These are phyloP conservation scores for Penicillium flavigenum DNA, from an alignment of 495 filamentous ascomycete species.

Conservation along the genomic window DNA sequence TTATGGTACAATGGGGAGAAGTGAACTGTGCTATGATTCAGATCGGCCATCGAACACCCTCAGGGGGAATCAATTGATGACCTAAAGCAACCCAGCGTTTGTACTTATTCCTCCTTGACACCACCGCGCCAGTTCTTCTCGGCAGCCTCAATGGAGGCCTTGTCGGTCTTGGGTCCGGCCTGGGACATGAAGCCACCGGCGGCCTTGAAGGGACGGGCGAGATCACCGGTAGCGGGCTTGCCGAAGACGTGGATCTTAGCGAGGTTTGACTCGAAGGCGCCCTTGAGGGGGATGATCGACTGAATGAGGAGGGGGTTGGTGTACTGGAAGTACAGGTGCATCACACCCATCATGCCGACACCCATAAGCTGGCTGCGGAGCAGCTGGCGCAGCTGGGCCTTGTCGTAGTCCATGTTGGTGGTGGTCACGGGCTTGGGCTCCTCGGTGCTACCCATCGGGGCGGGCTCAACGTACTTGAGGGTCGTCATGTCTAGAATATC, in stretches of 20 bases:
- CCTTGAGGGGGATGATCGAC: conserved; percentile 96
- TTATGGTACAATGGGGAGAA: conserved; percentile 16
- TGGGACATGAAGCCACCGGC: conserved; percentile 75
- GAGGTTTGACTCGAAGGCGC: conserved; percentile 88
- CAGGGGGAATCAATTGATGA: neutral
- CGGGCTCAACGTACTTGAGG: conserved; percentile 95
- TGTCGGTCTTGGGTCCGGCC: conserved; percentile 83
- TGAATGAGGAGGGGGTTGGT: conserved; percentile 98
- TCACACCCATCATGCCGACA: conserved; percentile 94
- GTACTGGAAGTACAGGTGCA: conserved; percentile 99
- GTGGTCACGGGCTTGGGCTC: conserved; percentile 94
- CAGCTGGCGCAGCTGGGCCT: conserved; percentile 74
- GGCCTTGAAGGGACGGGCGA: conserved; percentile 94
- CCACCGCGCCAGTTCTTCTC: conserved; percentile 84
- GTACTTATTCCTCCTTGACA: conserved; percentile 82
- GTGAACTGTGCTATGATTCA: conserved; percentile 10
- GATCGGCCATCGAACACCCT: neutral
- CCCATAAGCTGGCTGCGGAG: conserved; percentile 92
- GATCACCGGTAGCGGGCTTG: conserved; percentile 83
- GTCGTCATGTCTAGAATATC: conserved; percentile 78
- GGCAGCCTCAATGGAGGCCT: conserved; percentile 87
- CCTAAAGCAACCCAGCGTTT: neutral
- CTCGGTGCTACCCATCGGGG: conserved; percentile 85
- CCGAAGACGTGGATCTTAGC: conserved; percentile 93
- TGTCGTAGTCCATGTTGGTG: conserved; percentile 90